A percentile compares a stretch with the other conserved stretches of the same genome.
These are phyloP conservation scores for Trichoderma koningiopsis DNA, from an alignment of 2,329 filamentous ascomycete species.

Conservation along the genomic window DNA sequence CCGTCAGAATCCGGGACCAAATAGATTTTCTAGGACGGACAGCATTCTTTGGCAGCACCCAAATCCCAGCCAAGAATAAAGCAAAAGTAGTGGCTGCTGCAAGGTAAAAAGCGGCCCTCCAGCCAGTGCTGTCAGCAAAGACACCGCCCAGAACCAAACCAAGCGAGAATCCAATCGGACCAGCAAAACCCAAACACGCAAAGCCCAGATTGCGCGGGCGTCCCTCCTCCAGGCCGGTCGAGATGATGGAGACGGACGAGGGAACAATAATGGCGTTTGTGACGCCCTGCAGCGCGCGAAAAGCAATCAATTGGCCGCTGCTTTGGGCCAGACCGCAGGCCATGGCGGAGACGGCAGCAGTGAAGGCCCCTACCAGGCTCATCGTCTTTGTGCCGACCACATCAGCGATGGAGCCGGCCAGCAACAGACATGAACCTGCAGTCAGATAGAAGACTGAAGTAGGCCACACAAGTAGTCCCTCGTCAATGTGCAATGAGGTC, in stretches of 20 bases:
- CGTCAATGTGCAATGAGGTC: slow-evolving; percentile 38
- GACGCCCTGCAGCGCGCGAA: slow-evolving; percentile 46
- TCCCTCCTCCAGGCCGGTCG: slow-evolving; percentile 37
- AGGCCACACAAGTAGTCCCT: slow-evolving; percentile 45
- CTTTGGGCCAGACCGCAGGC: slow-evolving; percentile 37
- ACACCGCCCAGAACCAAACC: slow-evolving; percentile 54
- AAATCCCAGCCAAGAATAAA: slow-evolving; percentile 41
- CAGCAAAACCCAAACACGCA: slow-evolving; percentile 48
- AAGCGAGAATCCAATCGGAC: slow-evolving; percentile 53
- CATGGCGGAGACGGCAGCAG: slow-evolving; percentile 37
- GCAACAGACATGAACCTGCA: slow-evolving; percentile 41
- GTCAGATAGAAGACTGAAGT: slow-evolving; percentile 41
- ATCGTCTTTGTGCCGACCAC: slow-evolving; percentile 40
- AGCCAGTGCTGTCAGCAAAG: slow-evolving; percentile 49
- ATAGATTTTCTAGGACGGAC: slow-evolving; percentile 25
- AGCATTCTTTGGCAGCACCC: slow-evolving; percentile 39
- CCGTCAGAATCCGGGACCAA: slow-evolving; percentile 31
- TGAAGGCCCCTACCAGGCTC: slow-evolving; percentile 39
- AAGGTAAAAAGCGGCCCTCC: slow-evolving; percentile 52
- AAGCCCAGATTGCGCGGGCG: slow-evolving; percentile 45
- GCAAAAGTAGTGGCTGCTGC: slow-evolving; percentile 40
- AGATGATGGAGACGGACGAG: slow-evolving; percentile 41
- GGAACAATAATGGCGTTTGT: slow-evolving; percentile 41
- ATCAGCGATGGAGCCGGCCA: slow-evolving; percentile 45
- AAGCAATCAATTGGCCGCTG: slow-evolving; percentile 41